These are phyloP conservation scores for Vaccinium macrocarpon DNA, from an alignment of 148 eudicot species.

Conservation along the genomic window DNA sequence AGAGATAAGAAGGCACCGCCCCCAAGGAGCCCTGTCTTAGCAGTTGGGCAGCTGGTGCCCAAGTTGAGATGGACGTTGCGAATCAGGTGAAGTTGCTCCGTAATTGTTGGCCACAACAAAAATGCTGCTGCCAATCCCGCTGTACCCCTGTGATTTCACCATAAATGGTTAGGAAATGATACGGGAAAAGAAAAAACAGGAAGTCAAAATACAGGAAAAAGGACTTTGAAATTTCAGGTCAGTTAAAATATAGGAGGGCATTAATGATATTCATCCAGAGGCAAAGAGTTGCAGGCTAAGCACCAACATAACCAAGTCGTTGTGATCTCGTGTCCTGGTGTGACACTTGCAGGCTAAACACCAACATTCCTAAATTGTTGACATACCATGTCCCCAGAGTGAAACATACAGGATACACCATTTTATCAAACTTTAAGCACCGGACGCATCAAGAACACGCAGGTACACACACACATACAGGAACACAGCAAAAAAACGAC, in stretches of 20 bases:
- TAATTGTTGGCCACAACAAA: conserved; percentile 85
- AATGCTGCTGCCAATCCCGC: conserved; percentile 65
- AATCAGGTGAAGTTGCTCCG: conserved; percentile 63
- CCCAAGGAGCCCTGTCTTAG: conserved; percentile 93
- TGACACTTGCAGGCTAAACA: not conserved
- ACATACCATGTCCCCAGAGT: not conserved
- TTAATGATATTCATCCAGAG: not conserved
- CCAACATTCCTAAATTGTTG: not conserved
- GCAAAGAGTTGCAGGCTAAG: not conserved
- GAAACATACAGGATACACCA: not conserved
- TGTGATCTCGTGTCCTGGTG: not conserved
- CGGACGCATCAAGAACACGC: not conserved
- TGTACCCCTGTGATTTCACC: conserved; percentile 44
- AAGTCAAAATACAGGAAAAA: not conserved
- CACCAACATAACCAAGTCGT: not conserved
- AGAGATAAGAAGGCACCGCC: conserved; percentile 93
- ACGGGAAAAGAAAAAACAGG: not conserved
- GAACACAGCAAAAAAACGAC: not conserved
- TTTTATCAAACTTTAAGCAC: not conserved
- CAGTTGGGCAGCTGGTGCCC: conserved; percentile 75
- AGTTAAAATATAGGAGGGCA: not conserved
- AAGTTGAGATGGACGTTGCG: conserved; percentile 52
- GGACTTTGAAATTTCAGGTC: not conserved
- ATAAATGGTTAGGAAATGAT: not conserved
- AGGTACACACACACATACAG: not conserved